Evolutionary conservation across 768 basidiomycete genomes (phyloP).

Genomic region (Tylopilus felleus): DNA sequence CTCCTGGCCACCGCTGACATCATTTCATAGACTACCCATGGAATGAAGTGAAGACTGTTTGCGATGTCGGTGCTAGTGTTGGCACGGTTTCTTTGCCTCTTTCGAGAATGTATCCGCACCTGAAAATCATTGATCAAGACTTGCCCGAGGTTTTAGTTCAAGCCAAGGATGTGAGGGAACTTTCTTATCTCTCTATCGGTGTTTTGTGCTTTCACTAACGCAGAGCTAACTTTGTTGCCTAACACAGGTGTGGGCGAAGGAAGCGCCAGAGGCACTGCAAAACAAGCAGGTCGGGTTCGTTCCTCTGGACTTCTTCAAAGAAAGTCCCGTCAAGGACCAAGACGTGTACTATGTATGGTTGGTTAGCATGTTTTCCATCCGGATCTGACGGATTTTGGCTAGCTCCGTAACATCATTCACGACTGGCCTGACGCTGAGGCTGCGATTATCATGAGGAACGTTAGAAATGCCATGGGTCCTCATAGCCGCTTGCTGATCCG

Average conservation of each 20-base stretch:
- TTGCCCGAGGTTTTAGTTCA: constrained; percentile 25
- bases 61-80: constrained; percentile 30
- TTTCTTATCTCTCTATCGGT: neutral
- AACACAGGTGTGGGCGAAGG: constrained; percentile 16
- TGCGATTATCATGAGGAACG: constrained; percentile 28
- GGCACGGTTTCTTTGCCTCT: constrained; percentile 29
- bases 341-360: constrained; percentile 26
- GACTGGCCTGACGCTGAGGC: constrained; percentile 38
- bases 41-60: constrained; percentile 24
- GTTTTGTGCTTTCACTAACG: neutral
- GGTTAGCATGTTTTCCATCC: neutral
- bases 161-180: constrained; percentile 18
- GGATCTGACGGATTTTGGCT: neutral
- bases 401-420: constrained; percentile 32
- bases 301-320: constrained; percentile 23
- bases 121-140: constrained; percentile 29
- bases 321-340: constrained; percentile 10
- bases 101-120: constrained; percentile 24
- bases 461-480: constrained; percentile 28
- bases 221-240: neutral
- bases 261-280: constrained; percentile 17
- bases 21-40: constrained; percentile 22
- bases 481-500: constrained; percentile 34
- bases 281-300: constrained; percentile 13
- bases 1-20: neutral